These are phyloP conservation scores for Pichia sp. DNA, from an alignment of 1,139 yeast species.

Conservation along the genomic window DNA sequence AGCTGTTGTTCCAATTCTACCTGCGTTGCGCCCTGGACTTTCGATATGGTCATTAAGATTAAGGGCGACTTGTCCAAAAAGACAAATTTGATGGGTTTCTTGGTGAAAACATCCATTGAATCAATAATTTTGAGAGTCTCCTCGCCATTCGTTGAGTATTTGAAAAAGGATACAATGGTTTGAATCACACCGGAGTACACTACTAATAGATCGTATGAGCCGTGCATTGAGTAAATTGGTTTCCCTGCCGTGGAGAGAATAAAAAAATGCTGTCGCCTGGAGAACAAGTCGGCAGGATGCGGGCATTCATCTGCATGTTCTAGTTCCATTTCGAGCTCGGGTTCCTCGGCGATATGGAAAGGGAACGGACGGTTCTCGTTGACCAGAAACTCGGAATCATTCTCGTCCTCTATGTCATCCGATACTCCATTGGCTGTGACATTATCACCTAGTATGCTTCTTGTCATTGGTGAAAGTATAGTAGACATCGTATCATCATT, in stretches of 20 bases:
- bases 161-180: slow-evolving; percentile 57
- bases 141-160: slow-evolving; percentile 30
- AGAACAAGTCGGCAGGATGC: slow-evolving; percentile 38
- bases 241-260: slow-evolving; percentile 90
- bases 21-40: slow-evolving; percentile 48
- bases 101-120: slow-evolving; percentile 27
- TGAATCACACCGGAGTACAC: slow-evolving; percentile 74
- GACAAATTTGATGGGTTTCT: slow-evolving; percentile 42
- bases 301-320: slow-evolving; percentile 46
- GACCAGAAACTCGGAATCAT: too few species aligned
- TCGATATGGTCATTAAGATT: slow-evolving; percentile 54
- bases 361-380: too few species aligned
- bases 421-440: too few species aligned
- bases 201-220: slow-evolving; percentile 60
- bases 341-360: too few species aligned
- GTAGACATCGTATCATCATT: too few species aligned
- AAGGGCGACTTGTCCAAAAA: slow-evolving; percentile 64
- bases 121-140: slow-evolving; percentile 38
- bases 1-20: slow-evolving; percentile 57
- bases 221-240: slow-evolving; percentile 80
- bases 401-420: too few species aligned
- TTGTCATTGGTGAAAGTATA: too few species aligned
- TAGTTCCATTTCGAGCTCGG: too few species aligned
- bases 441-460: too few species aligned
- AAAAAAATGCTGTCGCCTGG: slow-evolving; percentile 58